A percentile compares a stretch with the other conserved stretches of the same genome.
Conservation (phyloP, 2,329 filamentous ascomycete species). For the Didymosphaeria variabile region DNA sequence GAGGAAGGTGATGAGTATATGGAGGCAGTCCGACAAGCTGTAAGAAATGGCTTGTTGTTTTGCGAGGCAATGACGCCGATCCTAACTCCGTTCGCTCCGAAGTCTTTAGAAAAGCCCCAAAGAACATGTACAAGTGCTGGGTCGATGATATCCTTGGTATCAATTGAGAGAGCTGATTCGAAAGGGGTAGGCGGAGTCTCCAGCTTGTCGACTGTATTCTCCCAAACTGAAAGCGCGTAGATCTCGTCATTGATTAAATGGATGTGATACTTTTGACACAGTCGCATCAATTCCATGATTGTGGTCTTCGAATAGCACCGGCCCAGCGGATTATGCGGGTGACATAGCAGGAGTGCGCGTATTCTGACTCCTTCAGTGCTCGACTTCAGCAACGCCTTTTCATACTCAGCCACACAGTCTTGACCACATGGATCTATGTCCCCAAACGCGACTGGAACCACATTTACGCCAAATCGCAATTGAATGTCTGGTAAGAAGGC, state of each 20-base stretch:
- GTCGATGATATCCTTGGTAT: slow-evolving; percentile 56
- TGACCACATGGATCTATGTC: slow-evolving; percentile 56
- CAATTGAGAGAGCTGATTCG: slow-evolving; percentile 25
- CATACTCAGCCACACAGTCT: slow-evolving; percentile 56
- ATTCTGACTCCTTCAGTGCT: slow-evolving; percentile 52
- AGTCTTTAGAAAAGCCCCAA: slow-evolving; percentile 55
- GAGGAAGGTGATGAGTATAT: slow-evolving; percentile 24
- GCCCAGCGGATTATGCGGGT: slow-evolving; percentile 63
- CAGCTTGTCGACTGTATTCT: slow-evolving; percentile 48
- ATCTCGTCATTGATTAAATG: slow-evolving; percentile 68
- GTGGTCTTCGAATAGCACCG: slow-evolving; percentile 49
- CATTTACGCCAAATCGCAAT: slow-evolving; percentile 53
- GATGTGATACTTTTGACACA: slow-evolving; percentile 61
- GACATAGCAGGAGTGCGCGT: slow-evolving; percentile 60
- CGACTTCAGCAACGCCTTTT: slow-evolving; percentile 53
- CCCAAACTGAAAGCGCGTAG: slow-evolving; percentile 63
- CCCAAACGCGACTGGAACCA: slow-evolving; percentile 57
- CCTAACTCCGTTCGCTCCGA: slow-evolving; percentile 62
- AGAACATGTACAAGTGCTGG: slow-evolving; percentile 61
- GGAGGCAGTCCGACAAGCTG: slow-evolving; percentile 16
- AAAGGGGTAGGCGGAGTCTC: slow-evolving; percentile 24
- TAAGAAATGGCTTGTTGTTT: slow-evolving; percentile 45
- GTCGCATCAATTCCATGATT: slow-evolving; percentile 54
- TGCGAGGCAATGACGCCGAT: slow-evolving; percentile 23
- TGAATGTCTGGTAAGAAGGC: slow-evolving; percentile 59